Conservation (phyloP, 352 stramenopile species). For the Phytophthora uliginosa region DNA sequence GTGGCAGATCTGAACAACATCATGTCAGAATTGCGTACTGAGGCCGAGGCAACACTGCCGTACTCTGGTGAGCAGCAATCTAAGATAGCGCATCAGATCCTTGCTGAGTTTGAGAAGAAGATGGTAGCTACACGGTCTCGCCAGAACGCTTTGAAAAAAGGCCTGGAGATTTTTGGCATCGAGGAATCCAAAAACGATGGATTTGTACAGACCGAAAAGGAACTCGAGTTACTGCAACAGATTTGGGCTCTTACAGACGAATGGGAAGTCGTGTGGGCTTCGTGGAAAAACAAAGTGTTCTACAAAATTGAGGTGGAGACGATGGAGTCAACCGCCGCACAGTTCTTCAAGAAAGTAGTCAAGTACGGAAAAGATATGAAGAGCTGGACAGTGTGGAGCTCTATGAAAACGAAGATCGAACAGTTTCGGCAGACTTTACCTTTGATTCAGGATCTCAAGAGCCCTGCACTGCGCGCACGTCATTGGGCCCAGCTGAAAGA, state of each 20-base stretch:
- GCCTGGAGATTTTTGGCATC: conserved; percentile 95
- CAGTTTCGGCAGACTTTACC: conserved; percentile 94
- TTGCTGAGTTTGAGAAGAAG: conserved; percentile 93
- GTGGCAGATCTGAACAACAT: conserved; percentile 89
- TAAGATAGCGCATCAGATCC: conserved; percentile 57
- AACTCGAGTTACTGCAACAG: conserved; percentile 91
- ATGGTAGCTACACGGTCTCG: conserved; percentile 79
- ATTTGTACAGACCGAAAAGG: conserved; percentile 88
- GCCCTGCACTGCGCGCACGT: conserved; percentile 84
- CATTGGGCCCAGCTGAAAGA: conserved; percentile 93
- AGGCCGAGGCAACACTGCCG: conserved; percentile 80
- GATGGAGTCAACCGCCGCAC: conserved; percentile 90
- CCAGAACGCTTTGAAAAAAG: conserved; percentile 88
- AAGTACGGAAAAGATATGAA: conserved; percentile 96
- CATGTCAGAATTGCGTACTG: conserved; percentile 81
- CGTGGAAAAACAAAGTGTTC: conserved; percentile 94
- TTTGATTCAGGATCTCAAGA: conserved; percentile 95
- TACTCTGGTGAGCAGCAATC: conserved; percentile 80
- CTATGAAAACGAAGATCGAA: conserved; percentile 96
- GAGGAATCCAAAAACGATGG: conserved; percentile 90
- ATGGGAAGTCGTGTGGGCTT: conserved; percentile 92
- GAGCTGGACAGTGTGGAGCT: conserved; percentile 91
- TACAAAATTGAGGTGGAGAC: conserved; percentile 93
- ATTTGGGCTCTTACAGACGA: conserved; percentile 93
- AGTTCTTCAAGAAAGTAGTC: conserved; percentile 95